Conservation (phyloP, 768 basidiomycete genomes). For the Tephrocybe rancida region DNA sequence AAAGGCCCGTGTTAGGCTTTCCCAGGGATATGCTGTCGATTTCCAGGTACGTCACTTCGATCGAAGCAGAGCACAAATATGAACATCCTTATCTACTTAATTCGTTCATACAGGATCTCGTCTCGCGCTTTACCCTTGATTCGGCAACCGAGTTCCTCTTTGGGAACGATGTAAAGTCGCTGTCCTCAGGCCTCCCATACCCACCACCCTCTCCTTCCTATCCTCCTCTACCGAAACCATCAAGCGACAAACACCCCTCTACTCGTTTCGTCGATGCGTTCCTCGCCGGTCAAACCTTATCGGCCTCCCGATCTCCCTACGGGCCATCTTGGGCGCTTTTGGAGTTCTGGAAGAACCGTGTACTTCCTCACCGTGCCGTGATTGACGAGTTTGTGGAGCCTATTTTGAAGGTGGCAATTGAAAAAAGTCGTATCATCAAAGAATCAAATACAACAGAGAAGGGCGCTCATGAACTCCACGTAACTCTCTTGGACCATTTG, state of each 20-base stretch:
- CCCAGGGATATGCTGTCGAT: slow-evolving; percentile 53
- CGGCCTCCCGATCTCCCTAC: slow-evolving; percentile 38
- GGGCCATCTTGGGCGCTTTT: slow-evolving; percentile 51
- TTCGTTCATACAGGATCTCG: slow-evolving; percentile 41
- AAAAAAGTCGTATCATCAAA: slow-evolving; percentile 31
- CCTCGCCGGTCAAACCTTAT: slow-evolving; percentile 44
- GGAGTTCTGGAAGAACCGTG: slow-evolving; percentile 55
- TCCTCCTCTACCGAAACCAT: slow-evolving; percentile 14
- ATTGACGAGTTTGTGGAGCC: slow-evolving; percentile 56
- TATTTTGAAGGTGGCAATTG: slow-evolving; percentile 49
- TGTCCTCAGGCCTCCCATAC: slow-evolving; percentile 50
- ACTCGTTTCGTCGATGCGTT: slow-evolving; percentile 52
- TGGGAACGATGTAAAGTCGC: slow-evolving; percentile 46
- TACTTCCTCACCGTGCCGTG: slow-evolving; percentile 44
- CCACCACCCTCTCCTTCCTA: slow-evolving; percentile 34
- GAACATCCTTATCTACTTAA: not conserved
- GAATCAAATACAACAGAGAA: not conserved
- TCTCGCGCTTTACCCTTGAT: slow-evolving; percentile 60
- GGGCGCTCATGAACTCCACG: slow-evolving; percentile 24
- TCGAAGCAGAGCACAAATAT: not conserved
- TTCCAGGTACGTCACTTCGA: slow-evolving; percentile 43
- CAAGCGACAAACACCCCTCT: slow-evolving; percentile 29
- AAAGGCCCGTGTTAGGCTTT: slow-evolving; percentile 42
- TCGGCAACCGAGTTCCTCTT: slow-evolving; percentile 63
- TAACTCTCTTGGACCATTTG: slow-evolving; percentile 51